Percentiles rank a stretch among this genome's conserved stretches.
Conservation (phyloP, 116 monocot genomes). For the Zostera marina region DNA sequence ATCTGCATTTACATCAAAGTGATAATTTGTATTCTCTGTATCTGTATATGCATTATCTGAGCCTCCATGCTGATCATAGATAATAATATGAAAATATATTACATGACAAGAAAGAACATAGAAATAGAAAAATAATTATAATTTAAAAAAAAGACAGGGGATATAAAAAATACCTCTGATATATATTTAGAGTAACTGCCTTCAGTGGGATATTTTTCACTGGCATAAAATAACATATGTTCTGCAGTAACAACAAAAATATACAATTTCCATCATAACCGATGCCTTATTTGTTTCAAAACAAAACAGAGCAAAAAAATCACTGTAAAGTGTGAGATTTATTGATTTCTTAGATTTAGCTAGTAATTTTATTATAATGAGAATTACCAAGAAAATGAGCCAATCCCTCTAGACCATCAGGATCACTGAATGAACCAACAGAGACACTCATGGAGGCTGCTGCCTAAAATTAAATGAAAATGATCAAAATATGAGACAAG, state of each 20-base stretch:
- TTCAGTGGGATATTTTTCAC: slow-evolving; percentile 90
- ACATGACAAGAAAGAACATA: not conserved
- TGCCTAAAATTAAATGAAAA: no score
- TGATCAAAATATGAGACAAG: no score
- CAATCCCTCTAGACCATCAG: slow-evolving; percentile 72
- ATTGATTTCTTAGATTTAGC: no score
- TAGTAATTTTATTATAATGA: no score
- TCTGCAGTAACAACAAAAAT: slow-evolving; percentile 38
- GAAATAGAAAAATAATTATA: not conserved
- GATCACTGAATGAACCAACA: slow-evolving; percentile 67
- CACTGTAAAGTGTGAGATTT: no score
- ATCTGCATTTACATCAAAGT: slow-evolving; percentile 79
- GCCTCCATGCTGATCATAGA: slow-evolving; percentile 69
- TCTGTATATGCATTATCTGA: slow-evolving; percentile 76
- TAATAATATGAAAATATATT: not conserved
- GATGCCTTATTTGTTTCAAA: no score
- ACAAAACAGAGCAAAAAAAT: no score
- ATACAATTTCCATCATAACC: no score
- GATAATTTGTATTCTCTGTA: slow-evolving; percentile 64
- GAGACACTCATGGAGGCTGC: slow-evolving; percentile 81
- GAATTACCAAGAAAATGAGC: slow-evolving; percentile 89
- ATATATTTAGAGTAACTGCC: slow-evolving; percentile 78
- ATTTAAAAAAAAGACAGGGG: not conserved
- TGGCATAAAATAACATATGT: slow-evolving; percentile 96
- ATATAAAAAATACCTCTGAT: slow-evolving; percentile 43